These are phyloP conservation scores for Spathaspora girioi DNA, from an alignment of 805 yeast species.

Conservation along the genomic window DNA sequence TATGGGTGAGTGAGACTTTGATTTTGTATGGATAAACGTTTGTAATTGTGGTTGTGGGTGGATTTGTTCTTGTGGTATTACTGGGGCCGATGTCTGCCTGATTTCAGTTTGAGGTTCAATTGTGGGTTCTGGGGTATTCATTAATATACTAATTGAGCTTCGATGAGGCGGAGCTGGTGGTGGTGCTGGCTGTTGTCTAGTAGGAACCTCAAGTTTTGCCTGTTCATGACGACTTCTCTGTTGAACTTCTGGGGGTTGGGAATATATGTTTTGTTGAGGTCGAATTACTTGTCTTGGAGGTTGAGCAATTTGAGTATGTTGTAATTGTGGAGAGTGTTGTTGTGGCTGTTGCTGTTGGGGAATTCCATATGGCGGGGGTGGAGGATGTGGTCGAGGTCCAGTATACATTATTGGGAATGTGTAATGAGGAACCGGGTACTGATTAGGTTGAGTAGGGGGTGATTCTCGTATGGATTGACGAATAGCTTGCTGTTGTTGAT, in stretches of 20 bases:
- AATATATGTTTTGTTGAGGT: conserved; percentile 1
- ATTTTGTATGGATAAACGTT: neutral
- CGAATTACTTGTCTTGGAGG: conserved; percentile 1
- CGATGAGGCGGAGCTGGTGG: neutral
- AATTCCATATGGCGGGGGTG: neutral
- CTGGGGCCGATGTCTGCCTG: neutral
- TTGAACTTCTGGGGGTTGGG: neutral
- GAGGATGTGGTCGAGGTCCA: neutral
- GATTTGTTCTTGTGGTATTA: neutral
- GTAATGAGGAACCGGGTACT: neutral
- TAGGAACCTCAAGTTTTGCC: neutral
- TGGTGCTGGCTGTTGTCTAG: neutral
- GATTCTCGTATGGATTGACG: neutral
- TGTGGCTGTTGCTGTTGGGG: neutral
- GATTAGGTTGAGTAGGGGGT: neutral
- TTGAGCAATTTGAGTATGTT: neutral
- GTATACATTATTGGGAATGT: neutral
- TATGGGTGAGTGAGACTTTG: neutral
- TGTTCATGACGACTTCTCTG: neutral
- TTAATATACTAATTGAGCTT: conserved; percentile 7
- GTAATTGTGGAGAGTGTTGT: neutral
- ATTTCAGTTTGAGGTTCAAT: neutral
- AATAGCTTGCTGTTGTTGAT: neutral
- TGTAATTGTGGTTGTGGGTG: neutral
- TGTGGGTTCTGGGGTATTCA: conserved; percentile 6